Evolutionary conservation across 176 grass and related monocot species (phyloP).

Genomic region (Cocos nucifera): DNA sequence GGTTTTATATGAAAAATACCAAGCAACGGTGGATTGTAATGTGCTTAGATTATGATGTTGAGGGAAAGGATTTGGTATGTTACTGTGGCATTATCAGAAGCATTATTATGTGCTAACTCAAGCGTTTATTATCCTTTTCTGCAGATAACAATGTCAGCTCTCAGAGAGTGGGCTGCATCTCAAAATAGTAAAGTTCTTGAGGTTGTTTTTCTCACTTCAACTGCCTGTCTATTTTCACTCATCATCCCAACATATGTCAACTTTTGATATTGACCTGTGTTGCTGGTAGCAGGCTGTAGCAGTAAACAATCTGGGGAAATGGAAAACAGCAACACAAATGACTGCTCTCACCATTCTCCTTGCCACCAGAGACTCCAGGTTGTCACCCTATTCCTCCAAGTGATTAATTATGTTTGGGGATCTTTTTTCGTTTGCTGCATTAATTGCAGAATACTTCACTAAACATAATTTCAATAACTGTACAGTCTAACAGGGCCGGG

Average conservation of each 20-base stretch:
- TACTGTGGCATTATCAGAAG: no score
- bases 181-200: constrained; percentile 89
- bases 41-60: no score
- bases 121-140: no score
- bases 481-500: constrained; percentile 53
- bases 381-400: constrained; percentile 5
- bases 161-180: constrained; percentile 98
- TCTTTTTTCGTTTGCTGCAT: not conserved
- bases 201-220: constrained; percentile 32
- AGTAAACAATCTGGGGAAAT: constrained; percentile 95
- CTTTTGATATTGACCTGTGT: not conserved
- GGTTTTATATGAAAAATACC: no score
- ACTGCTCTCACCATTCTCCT: constrained; percentile 76
- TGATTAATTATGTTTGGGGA: not conserved
- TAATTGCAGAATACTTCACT: not conserved
- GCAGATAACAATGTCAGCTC: constrained; percentile 99
- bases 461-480: constrained; percentile 1
- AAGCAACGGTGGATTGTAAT: no score
- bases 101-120: no score
- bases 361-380: constrained; percentile 82
- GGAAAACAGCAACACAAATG: constrained; percentile 98
- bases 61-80: no score
- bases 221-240: constrained; percentile 3
- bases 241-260: not conserved
- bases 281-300: constrained; percentile 65